Percentiles rank a stretch among this genome's conserved stretches.
Conservation (phyloP, 1,139 yeast genomes). For the Blastobotrys persicus region DNA sequence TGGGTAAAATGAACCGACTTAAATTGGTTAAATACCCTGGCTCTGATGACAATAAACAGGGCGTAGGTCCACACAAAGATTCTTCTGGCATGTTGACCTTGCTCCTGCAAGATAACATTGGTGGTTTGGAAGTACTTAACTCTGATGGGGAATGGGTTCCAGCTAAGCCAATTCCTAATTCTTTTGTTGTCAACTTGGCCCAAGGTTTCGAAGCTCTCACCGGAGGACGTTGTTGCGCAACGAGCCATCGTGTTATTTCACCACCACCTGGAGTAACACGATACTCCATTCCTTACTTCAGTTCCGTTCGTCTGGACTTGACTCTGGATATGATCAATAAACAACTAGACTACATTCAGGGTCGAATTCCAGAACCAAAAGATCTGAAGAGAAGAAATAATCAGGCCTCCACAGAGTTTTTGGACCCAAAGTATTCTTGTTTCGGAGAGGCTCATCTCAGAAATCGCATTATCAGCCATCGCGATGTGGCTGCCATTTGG, state of each 20-base stretch:
- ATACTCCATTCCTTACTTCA: conserved; percentile 41
- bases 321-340: conserved; percentile 32
- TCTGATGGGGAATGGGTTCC: conserved; percentile 63
- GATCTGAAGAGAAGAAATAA: conserved; percentile 30
- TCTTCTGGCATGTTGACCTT: conserved; percentile 58
- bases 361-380: conserved; percentile 33
- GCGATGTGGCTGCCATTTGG: conserved; percentile 64
- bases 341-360: conserved; percentile 30
- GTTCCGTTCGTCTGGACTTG: conserved; percentile 35
- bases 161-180: conserved; percentile 37
- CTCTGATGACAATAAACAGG: conserved; percentile 45
- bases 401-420: conserved; percentile 39
- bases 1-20: conserved; percentile 44
- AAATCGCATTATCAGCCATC: conserved; percentile 64
- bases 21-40: conserved; percentile 42
- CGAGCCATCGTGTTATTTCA: conserved; percentile 61
- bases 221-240: conserved; percentile 48
- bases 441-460: conserved; percentile 21
- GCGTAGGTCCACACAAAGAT: conserved; percentile 72
- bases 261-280: conserved; percentile 48
- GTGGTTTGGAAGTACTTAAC: conserved; percentile 61
- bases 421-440: conserved; percentile 35
- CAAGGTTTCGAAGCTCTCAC: conserved; percentile 42
- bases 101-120: conserved; percentile 54
- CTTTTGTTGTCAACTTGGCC: conserved; percentile 40